These are phyloP conservation scores for Cadophora sp. DNA, from an alignment of 2,329 filamentous ascomycete species.

Conservation along the genomic window DNA sequence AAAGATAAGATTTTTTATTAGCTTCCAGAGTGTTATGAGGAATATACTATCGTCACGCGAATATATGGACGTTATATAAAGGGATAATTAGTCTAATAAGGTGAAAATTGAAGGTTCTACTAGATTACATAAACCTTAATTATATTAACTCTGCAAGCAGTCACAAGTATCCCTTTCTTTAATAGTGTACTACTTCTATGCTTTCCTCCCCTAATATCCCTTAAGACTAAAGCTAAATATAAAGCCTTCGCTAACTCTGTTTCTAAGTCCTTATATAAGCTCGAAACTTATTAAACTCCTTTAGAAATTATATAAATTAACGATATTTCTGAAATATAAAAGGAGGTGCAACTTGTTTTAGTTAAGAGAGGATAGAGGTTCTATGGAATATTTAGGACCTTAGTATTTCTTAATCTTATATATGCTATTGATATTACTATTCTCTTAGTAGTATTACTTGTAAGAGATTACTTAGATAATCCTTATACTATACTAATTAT, in stretches of 20 bases:
- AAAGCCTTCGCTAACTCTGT: constrained; percentile 22
- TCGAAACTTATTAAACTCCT: constrained; percentile 16
- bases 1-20: not conserved
- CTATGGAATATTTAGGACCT: constrained; percentile 35
- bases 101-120: not conserved
- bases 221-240: constrained; percentile 21
- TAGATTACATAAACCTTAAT: constrained; percentile 19
- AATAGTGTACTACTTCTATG: constrained; percentile 11
- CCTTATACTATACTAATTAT: constrained; percentile 32
- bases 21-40: constrained; percentile 8
- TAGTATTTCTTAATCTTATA: constrained; percentile 52
- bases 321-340: constrained; percentile 20
- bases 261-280: constrained; percentile 18
- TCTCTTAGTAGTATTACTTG: constrained; percentile 46
- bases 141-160: not conserved
- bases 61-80: constrained; percentile 3
- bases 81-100: not conserved
- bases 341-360: constrained; percentile 5
- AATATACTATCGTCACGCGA: constrained; percentile 16
- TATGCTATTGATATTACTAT: constrained; percentile 71
- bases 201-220: constrained; percentile 17
- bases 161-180: constrained; percentile 24
- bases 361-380: constrained; percentile 29
- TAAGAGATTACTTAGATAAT: constrained; percentile 24
- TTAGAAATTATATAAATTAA: constrained; percentile 16